Evolutionary conservation across 192 early-diverging fungal species (phyloP).

Genomic region (Phycomyces nitens): DNA sequence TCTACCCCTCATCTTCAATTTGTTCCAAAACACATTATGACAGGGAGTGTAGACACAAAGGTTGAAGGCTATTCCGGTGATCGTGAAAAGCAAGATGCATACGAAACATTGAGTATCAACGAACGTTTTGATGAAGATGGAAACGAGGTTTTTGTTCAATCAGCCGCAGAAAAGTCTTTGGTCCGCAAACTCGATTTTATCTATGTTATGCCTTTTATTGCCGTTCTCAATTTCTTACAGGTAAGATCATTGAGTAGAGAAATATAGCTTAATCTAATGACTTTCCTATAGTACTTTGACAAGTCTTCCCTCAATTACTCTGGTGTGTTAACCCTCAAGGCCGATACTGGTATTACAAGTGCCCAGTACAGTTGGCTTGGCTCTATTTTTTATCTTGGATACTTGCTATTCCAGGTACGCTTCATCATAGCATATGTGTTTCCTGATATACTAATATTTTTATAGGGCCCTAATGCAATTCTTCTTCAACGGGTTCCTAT

Average conservation of each 20-base stretch:
- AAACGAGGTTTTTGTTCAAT: not conserved
- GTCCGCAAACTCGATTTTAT: slow-evolving; percentile 19
- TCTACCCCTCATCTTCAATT: not conserved
- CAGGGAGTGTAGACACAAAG: not conserved
- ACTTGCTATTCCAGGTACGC: slow-evolving; percentile 14
- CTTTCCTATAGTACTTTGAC: slow-evolving; percentile 24
- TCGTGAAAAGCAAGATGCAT: not conserved
- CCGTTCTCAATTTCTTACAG: slow-evolving; percentile 28
- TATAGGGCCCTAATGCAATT: slow-evolving; percentile 20
- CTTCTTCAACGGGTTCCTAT: slow-evolving; percentile 28
- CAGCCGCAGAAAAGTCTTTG: slow-evolving; percentile 9
- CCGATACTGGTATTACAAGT: slow-evolving; percentile 18
- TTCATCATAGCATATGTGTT: not conserved
- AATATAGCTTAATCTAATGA: not conserved
- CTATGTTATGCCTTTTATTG: slow-evolving; percentile 29
- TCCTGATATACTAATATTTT: not conserved
- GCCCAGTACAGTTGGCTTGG: slow-evolving; percentile 20
- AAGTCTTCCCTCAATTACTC: slow-evolving; percentile 25
- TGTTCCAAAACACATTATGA: not conserved
- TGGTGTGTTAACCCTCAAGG: slow-evolving; percentile 16
- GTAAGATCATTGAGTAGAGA: slow-evolving; percentile 3
- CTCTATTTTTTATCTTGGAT: slow-evolving; percentile 34
- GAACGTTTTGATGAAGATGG: not conserved
- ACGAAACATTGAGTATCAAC: not conserved
- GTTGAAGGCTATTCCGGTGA: not conserved